phyloP scores from a whole-genome alignment of 306 rosid species.

The Inga leiocalycina region DNA sequence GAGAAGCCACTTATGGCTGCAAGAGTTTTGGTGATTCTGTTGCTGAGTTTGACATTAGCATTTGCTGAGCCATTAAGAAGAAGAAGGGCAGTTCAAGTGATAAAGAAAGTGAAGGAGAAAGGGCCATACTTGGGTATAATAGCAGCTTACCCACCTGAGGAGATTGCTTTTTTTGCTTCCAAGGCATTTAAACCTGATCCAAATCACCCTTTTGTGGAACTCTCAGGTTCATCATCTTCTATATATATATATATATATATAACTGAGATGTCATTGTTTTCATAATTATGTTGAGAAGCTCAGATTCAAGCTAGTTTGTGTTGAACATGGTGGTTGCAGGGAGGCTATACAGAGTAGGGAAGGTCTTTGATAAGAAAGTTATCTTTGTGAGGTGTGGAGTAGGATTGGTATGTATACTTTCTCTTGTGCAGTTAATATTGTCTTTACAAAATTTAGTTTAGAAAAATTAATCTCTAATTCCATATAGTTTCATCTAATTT shows the following conservation, averaged over 20 bases:
- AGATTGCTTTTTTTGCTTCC: not conserved
- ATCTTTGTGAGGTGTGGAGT: constrained; percentile 48
- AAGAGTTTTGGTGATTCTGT: not conserved
- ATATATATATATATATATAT: not conserved
- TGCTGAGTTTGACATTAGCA: not conserved
- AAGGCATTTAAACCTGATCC: not conserved
- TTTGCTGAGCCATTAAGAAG: not conserved
- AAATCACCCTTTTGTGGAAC: constrained; percentile 3
- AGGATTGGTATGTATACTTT: constrained; percentile 29
- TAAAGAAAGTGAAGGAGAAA: not conserved
- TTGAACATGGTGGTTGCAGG: constrained; percentile 37
- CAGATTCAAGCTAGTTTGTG: not conserved
- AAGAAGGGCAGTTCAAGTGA: not conserved
- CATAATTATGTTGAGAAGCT: not conserved
- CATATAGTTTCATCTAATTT: no score
- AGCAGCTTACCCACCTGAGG: not conserved
- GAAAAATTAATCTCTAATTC: no score
- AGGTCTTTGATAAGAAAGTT: constrained; percentile 43
- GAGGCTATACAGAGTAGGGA: constrained; percentile 44
- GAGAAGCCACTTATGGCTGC: not conserved
- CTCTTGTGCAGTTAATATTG: not conserved
- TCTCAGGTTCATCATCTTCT: not conserved
- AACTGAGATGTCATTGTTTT: not conserved
- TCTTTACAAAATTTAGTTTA: not conserved
- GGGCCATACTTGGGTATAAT: not conserved